Evolutionary conservation across 129 eudicot genomes (phyloP).

Genomic region (Gnaphalium uliginosum): DNA sequence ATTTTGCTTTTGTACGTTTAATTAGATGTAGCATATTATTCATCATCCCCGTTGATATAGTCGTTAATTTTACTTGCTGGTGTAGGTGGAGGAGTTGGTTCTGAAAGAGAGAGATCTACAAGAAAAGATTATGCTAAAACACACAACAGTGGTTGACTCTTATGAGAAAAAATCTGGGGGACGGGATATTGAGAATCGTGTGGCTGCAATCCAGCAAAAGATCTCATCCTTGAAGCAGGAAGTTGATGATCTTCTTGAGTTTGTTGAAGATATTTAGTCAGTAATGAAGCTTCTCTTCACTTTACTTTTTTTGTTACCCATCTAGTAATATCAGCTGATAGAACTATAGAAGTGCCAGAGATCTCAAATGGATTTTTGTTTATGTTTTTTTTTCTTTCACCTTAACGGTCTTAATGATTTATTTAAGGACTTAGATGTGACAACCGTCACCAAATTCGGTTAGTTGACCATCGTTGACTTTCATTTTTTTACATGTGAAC

Average conservation of each 20-base stretch:
- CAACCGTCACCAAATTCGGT: too few species aligned
- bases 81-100: conserved; percentile 83
- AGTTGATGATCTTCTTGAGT: conserved; percentile 82
- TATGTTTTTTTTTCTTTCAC: conserved; percentile 14
- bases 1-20: not conserved
- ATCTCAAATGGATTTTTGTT: not conserved
- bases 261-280: conserved; percentile 66
- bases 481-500: too few species aligned
- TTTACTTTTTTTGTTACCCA: conserved; percentile 1
- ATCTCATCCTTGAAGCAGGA: conserved; percentile 77
- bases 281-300: not conserved
- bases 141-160: conserved; percentile 75
- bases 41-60: not conserved
- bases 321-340: conserved; percentile 3
- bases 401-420: conserved; percentile 10
- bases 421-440: conserved; percentile 5
- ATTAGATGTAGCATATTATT: not conserved
- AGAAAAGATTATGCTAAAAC: conserved; percentile 81
- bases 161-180: conserved; percentile 83
- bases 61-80: not conserved
- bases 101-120: conserved; percentile 85
- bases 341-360: conserved; percentile 1
- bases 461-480: too few species aligned
- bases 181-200: conserved; percentile 74
- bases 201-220: conserved; percentile 81